These are phyloP conservation scores for Russula brevipes DNA, from an alignment of 768 basidiomycete species.

Conservation along the genomic window DNA sequence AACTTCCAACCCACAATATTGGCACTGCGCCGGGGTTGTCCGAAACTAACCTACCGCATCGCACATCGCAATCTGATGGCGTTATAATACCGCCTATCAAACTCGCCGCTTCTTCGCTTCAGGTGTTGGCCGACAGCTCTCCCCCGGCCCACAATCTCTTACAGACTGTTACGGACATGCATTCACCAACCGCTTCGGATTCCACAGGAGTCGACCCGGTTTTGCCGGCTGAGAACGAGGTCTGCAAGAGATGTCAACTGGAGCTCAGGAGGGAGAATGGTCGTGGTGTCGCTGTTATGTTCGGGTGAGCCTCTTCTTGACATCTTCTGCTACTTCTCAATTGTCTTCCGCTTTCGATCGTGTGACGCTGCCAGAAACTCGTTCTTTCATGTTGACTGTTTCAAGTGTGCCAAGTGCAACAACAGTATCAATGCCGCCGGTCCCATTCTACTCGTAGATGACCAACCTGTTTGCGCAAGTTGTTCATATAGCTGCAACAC, in stretches of 20 bases:
- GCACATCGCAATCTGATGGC: too few species aligned
- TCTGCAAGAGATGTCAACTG: constrained; percentile 77
- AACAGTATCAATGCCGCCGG: constrained; percentile 93
- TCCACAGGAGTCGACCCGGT: constrained; percentile 11
- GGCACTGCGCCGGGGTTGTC: too few species aligned
- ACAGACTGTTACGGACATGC: constrained; percentile 9
- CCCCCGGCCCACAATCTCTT: constrained; percentile 14
- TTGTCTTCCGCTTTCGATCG: background rate
- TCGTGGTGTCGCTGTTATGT: constrained; percentile 80
- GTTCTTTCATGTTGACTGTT: constrained; percentile 92
- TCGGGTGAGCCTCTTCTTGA: constrained; percentile 54
- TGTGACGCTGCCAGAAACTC: constrained; percentile 61
- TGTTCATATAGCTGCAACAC: constrained; percentile 96
- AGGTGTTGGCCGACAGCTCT: constrained; percentile 17
- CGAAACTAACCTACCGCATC: too few species aligned
- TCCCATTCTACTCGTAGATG: constrained; percentile 92
- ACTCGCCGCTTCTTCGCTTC: background rate
- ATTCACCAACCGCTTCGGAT: background rate
- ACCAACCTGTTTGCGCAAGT: constrained; percentile 90
- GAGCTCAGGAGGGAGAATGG: constrained; percentile 77
- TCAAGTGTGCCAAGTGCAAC: constrained; percentile 94
- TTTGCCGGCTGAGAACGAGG: constrained; percentile 43
- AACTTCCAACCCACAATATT: too few species aligned
- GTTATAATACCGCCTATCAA: too few species aligned
- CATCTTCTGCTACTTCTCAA: background rate